These are phyloP conservation scores for Collybiopsis luxurians DNA, from an alignment of 768 basidiomycete genomes.

Conservation along the genomic window DNA sequence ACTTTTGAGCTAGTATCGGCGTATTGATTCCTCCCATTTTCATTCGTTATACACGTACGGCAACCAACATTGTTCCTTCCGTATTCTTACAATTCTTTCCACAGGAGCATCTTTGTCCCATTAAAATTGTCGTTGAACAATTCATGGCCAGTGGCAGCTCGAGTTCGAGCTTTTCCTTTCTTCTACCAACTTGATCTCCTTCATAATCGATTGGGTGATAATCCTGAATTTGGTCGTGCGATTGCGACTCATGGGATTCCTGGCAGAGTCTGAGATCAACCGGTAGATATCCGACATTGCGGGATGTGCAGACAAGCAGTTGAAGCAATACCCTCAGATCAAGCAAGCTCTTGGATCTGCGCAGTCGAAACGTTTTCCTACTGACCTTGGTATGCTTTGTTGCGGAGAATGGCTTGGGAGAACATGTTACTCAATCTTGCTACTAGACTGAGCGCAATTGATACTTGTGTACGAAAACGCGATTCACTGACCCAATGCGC, in stretches of 20 bases:
- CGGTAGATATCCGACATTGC: background rate
- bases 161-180: no score
- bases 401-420: no score
- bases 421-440: no score
- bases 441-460: no score
- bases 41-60: no score
- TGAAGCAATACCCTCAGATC: background rate
- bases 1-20: no score
- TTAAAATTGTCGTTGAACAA: conserved; percentile 1
- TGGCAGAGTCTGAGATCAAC: background rate
- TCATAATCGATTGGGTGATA: background rate
- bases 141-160: background rate
- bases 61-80: background rate
- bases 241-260: background rate
- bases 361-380: no score
- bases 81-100: background rate
- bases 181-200: background rate
- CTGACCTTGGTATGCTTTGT: no score
- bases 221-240: background rate
- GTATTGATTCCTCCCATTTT: no score
- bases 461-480: no score
- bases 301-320: background rate
- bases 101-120: background rate
- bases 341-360: background rate
- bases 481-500: no score